Evolutionary conservation across 768 basidiomycete species (phyloP).

Genomic region (Rhizopogon salebrosus): DNA sequence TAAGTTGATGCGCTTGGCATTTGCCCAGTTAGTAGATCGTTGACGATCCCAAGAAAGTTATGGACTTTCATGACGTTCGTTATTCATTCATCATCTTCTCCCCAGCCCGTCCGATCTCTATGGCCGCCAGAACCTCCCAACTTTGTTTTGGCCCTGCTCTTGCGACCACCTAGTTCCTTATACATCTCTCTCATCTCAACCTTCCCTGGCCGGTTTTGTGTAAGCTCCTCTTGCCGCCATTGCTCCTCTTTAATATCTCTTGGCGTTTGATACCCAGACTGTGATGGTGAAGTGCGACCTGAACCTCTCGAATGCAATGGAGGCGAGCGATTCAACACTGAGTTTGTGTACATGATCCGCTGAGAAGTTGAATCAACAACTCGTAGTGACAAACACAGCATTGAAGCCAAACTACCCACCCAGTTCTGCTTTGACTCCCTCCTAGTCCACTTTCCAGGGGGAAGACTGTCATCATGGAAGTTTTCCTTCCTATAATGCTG

Average conservation of each 20-base stretch:
- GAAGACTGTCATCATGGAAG: conserved; percentile 74
- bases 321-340: conserved; percentile 35
- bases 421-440: conserved; percentile 93
- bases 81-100: conserved; percentile 31
- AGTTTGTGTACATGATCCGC: conserved; percentile 46
- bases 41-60: background rate
- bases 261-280: conserved; percentile 73
- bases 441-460: conserved; percentile 86
- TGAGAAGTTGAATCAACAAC: conserved; percentile 20
- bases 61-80: background rate
- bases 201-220: conserved; percentile 58
- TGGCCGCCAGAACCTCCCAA: conserved; percentile 55
- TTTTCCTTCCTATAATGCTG: conserved; percentile 84
- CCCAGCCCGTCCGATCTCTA: conserved; percentile 81
- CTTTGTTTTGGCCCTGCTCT: conserved; percentile 70
- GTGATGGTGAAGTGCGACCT: conserved; percentile 43
- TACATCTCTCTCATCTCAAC: conserved; percentile 87
- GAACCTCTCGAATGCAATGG: conserved; percentile 36
- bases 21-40: conserved; percentile 24
- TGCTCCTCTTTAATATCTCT: conserved; percentile 73
- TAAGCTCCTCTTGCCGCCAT: conserved; percentile 52
- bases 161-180: conserved; percentile 85
- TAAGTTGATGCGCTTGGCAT: conserved; percentile 55
- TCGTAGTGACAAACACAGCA: conserved; percentile 2
- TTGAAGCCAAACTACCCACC: conserved; percentile 38